Base-by-base conservation (phyloP, 2,329 filamentous ascomycete genomes). In the Pseudophaeomoniella oleicola region DNA sequence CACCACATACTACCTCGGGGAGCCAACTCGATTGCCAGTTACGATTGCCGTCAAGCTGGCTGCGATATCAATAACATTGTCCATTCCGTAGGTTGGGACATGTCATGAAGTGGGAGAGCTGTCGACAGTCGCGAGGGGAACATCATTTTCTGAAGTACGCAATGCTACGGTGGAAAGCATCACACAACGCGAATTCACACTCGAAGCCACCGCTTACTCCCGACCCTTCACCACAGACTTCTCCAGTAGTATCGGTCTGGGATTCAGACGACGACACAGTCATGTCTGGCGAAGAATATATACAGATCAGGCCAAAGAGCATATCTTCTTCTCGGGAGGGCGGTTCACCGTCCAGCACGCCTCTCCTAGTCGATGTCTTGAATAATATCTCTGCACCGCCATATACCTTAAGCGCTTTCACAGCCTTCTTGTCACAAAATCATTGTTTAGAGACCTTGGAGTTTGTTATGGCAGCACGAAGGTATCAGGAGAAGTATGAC, bases 401-500 rank as follows among this genome's bases (percentile, higher is more conserved):
- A 46, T 96, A 85, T 71, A 94, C 87, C 0, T 67, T 94, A 5
- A 78, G 76, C 41, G 88, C 88, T 19, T 96, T 96, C 59, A 96
- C 90, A 75, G 87, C 87, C 38, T 96, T 93, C 52, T 71, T 96
- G 3, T 94, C 88, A 1, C 87, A 93, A 53, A 96, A 96, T 51
- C 88, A 96, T 59, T 98, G 90, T 54, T 66, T 96, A 45, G 90
- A 98, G 59, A 94, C 87, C 1, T 67, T 98, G 29, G 90, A 96
- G 54, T 98, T 98, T 57, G 94, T 87, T 30, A 80, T 94, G 69
- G 90, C 94, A 55, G 82, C 88, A 15, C 81, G 86, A 39, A 74
- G 85, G 42, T 98, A 96, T 55, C 72, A 75, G 36, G 73, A 78
- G 49, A 69, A 75, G 49, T 80, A 76, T 54, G 61, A 68, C 37